A percentile compares a stretch with the other conserved stretches of the same genome.
These are phyloP conservation scores for Epichloe gansuensis DNA, from an alignment of 2,329 filamentous ascomycete genomes.

Conservation along the genomic window DNA sequence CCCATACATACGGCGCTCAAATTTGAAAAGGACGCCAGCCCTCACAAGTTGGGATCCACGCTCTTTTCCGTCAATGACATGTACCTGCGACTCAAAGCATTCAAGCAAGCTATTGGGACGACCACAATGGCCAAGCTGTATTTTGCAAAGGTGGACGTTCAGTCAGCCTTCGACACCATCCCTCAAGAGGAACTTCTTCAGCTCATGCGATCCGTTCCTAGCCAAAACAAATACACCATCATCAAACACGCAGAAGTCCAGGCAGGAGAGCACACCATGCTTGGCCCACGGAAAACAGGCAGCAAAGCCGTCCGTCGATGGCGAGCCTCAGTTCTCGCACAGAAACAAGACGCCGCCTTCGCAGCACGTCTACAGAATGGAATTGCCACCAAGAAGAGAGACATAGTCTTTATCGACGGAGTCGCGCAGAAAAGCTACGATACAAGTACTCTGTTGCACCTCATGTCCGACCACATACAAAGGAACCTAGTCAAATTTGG, in stretches of 20 bases:
- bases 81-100: slow-evolving; percentile 57
- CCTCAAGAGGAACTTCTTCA: slow-evolving; percentile 64
- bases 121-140: slow-evolving; percentile 41
- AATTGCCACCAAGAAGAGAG: slow-evolving; percentile 35
- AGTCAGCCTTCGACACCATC: slow-evolving; percentile 89
- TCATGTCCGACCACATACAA: slow-evolving; percentile 69
- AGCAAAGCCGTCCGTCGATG: slow-evolving; percentile 36
- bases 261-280: slow-evolving; percentile 24
- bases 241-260: slow-evolving; percentile 64
- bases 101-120: slow-evolving; percentile 41
- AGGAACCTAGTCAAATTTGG: slow-evolving; percentile 80
- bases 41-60: slow-evolving; percentile 59
- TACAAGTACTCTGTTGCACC: slow-evolving; percentile 48
- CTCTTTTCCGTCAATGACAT: slow-evolving; percentile 76
- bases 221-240: slow-evolving; percentile 53
- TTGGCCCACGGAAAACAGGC: slow-evolving; percentile 11
- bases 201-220: slow-evolving; percentile 48
- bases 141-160: slow-evolving; percentile 87
- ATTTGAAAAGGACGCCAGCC: slow-evolving; percentile 54
- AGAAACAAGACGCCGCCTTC: slow-evolving; percentile 31
- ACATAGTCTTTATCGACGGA: slow-evolving; percentile 69
- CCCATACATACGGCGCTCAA: slow-evolving; percentile 69
- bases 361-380: slow-evolving; percentile 29
- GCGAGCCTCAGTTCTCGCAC: slow-evolving; percentile 36
- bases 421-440: slow-evolving; percentile 45